A percentile compares a stretch with the other conserved stretches of the same genome.
phyloP scores from a whole-genome alignment of 495 filamentous ascomycete species.

The Penicillium salamii region DNA sequence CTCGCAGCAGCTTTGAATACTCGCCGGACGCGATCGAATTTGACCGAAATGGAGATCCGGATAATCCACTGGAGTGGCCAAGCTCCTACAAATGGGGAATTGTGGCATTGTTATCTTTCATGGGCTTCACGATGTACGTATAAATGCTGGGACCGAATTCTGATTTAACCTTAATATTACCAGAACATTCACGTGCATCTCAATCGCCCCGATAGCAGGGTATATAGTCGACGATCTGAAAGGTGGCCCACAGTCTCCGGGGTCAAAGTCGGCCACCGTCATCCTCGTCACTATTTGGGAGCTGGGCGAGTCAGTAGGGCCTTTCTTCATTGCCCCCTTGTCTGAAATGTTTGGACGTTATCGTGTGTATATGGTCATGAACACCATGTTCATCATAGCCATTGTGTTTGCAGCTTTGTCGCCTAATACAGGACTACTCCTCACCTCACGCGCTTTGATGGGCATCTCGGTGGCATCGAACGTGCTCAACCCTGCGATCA shows the following conservation, averaged over 20 bases:
- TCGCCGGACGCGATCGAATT: neutral
- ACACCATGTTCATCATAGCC: neutral
- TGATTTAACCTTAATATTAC: no score
- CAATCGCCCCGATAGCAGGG: neutral
- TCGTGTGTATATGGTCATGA: neutral
- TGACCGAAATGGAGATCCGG: neutral
- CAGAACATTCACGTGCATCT: constrained; percentile 1
- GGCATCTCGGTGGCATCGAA: neutral
- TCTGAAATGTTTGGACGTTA: constrained; percentile 1
- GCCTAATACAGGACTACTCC: neutral
- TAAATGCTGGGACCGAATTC: no score
- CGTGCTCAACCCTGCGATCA: neutral
- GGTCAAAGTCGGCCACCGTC: neutral
- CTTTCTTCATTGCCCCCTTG: neutral
- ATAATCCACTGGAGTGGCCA: neutral
- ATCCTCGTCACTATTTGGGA: neutral
- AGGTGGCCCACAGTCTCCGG: neutral
- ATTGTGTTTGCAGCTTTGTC: neutral
- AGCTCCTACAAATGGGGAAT: neutral
- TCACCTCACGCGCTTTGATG: neutral
- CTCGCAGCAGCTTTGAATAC: neutral
- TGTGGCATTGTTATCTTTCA: neutral
- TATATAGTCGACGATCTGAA: neutral
- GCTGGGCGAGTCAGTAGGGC: neutral
- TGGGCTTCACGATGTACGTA: neutral